phyloP scores from a whole-genome alignment of 2,329 filamentous ascomycete species.

The Westerdykella ornata region DNA sequence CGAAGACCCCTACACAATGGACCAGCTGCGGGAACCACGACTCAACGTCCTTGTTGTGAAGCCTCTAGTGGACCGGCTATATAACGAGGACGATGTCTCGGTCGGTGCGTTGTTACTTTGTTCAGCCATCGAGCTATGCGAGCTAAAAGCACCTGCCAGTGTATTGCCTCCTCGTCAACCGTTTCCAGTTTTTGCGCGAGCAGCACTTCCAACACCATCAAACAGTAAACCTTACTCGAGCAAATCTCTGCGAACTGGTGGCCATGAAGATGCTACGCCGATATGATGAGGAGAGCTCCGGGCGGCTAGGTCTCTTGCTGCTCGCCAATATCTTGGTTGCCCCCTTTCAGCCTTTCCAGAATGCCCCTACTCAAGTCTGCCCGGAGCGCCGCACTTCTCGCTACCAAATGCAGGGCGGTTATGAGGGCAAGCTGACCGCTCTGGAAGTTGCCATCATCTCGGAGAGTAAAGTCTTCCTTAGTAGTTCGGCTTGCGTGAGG shows the following conservation, averaged over 20 bases:
- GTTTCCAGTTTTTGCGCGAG: slow-evolving; percentile 70
- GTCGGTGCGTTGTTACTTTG: slow-evolving; percentile 48
- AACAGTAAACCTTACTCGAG: slow-evolving; percentile 72
- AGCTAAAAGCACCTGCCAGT: slow-evolving; percentile 43
- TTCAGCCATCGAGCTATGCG: not conserved
- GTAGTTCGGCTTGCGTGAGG: slow-evolving; percentile 70
- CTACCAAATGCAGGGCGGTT: slow-evolving; percentile 42
- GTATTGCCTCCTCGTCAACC: slow-evolving; percentile 77
- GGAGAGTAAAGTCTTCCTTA: slow-evolving; percentile 71
- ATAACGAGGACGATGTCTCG: slow-evolving; percentile 71
- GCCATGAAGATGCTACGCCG: slow-evolving; percentile 70
- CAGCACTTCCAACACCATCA: slow-evolving; percentile 70
- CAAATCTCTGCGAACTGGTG: slow-evolving; percentile 71
- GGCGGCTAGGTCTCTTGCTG: slow-evolving; percentile 62
- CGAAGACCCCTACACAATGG: slow-evolving; percentile 60
- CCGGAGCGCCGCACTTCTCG: slow-evolving; percentile 48
- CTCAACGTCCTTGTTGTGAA: slow-evolving; percentile 76
- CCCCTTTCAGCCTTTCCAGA: slow-evolving; percentile 80
- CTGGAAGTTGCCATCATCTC: slow-evolving; percentile 78
- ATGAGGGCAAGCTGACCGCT: slow-evolving; percentile 61
- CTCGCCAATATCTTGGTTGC: slow-evolving; percentile 75
- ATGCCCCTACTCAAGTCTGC: slow-evolving; percentile 62
- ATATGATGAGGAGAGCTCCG: slow-evolving; percentile 70
- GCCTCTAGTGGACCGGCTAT: slow-evolving; percentile 76
- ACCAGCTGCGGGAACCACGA: slow-evolving; percentile 71